phyloP scores from a whole-genome alignment of 345 rosid species.

The Iberis pinnata region DNA sequence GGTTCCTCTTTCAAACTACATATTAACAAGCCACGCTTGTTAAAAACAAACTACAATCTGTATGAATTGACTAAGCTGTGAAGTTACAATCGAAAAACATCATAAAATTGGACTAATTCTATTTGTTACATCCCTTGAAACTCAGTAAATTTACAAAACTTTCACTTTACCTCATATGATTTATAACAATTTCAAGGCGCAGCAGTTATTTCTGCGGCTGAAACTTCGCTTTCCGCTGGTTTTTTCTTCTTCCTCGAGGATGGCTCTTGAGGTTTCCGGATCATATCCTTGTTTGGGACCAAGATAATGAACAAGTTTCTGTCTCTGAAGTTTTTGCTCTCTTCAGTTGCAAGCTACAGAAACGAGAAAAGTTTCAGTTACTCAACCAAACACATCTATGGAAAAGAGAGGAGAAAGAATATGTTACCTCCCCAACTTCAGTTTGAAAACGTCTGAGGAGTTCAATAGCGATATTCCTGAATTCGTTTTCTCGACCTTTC shows the following conservation, averaged over 20 bases:
- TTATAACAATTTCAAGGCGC: neutral
- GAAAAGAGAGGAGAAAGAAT: neutral
- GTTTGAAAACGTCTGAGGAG: conserved; percentile 77
- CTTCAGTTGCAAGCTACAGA: conserved; percentile 82
- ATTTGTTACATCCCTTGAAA: neutral
- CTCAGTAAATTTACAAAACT: conserved; percentile 22
- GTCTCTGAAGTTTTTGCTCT: conserved; percentile 69
- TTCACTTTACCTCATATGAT: conserved; percentile 1
- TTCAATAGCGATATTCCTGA: conserved; percentile 79
- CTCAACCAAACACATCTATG: conserved; percentile 2
- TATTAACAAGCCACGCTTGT: no score
- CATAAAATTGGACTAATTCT: neutral
- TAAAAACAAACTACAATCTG: no score
- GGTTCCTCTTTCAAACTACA: no score
- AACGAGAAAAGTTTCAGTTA: neutral
- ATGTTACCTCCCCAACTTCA: conserved; percentile 80
- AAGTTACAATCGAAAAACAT: no score
- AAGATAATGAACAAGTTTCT: conserved; percentile 64
- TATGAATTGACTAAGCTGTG: no score
- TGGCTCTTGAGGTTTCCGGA: conserved; percentile 67
- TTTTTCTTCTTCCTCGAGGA: conserved; percentile 51
- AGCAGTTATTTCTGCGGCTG: conserved; percentile 26
- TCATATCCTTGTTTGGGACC: conserved; percentile 73
- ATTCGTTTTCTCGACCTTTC: conserved; percentile 91
- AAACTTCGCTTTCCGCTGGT: conserved; percentile 40